Percentiles rank a stretch among this genome's conserved stretches.
These are phyloP conservation scores for Cyphellophora europaea DNA, from an alignment of 2,329 filamentous ascomycete genomes.

Conservation along the genomic window DNA sequence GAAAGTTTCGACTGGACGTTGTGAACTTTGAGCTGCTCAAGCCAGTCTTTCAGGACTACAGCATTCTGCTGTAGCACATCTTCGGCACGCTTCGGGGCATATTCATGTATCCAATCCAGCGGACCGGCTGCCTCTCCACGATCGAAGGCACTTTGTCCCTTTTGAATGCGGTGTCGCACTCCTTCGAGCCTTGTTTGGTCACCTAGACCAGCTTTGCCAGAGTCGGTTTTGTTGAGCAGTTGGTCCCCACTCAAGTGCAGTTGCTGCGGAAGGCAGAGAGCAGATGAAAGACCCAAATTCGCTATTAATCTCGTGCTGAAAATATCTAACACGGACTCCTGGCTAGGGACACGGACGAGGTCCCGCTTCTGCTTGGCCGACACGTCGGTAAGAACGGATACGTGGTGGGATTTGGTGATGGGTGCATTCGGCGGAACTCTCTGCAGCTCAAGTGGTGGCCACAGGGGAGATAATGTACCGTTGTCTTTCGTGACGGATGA, in stretches of 20 bases:
- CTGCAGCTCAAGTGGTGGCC: constrained; percentile 14
- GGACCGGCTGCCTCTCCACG: constrained; percentile 60
- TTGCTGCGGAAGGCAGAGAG: not conserved
- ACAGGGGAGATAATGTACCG: constrained; percentile 5
- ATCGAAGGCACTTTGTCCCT: constrained; percentile 65
- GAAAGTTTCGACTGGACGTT: constrained; percentile 52
- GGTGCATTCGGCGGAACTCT: constrained; percentile 8
- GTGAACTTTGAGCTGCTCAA: constrained; percentile 65
- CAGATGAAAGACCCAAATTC: too few species aligned
- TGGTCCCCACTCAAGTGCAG: not conserved
- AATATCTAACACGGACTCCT: constrained; percentile 10
- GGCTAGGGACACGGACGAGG: constrained; percentile 1
- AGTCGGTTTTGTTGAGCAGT: not conserved
- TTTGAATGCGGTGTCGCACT: not conserved
- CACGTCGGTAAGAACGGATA: not conserved
- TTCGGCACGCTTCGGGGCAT: constrained; percentile 58
- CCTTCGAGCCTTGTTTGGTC: not conserved
- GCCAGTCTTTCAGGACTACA: constrained; percentile 77
- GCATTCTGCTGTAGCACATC: constrained; percentile 68
- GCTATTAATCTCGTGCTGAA: constrained; percentile 3
- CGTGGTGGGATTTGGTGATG: not conserved
- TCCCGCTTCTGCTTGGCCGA: constrained; percentile 5
- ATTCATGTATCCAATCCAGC: constrained; percentile 71
- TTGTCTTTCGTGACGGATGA: constrained; percentile 3
- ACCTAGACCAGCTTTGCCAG: not conserved